Evolutionary conservation across 345 rosid species (phyloP).

Genomic region (Pistacia atlantica): DNA sequence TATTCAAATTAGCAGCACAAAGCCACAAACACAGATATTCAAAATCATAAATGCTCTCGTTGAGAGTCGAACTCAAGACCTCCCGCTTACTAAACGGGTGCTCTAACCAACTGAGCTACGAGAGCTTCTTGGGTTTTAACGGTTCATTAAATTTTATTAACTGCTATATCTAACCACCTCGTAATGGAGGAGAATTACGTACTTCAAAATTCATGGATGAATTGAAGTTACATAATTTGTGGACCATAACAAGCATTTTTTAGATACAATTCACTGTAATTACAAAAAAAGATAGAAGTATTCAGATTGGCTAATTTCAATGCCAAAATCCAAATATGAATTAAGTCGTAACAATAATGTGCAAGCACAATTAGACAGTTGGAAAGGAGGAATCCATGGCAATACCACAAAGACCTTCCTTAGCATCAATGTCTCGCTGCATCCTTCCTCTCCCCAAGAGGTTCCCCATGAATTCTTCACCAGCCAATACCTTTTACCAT

Average conservation of each 20-base stretch:
- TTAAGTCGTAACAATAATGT: no score
- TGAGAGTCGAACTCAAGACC: constrained; percentile 99
- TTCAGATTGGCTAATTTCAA: no score
- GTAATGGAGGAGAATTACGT: background rate
- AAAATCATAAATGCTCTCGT: constrained; percentile 50
- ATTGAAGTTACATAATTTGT: background rate
- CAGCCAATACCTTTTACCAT: constrained; percentile 40
- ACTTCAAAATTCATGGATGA: background rate
- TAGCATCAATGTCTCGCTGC: constrained; percentile 24
- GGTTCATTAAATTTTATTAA: no score
- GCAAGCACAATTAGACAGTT: constrained; percentile 8
- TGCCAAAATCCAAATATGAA: no score
- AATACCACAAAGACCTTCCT: constrained; percentile 33
- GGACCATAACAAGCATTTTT: background rate
- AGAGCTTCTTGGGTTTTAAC: constrained; percentile 37
- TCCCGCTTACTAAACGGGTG: constrained; percentile 98
- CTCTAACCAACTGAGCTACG: constrained; percentile 99
- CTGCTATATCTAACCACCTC: no score
- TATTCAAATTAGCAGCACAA: no score
- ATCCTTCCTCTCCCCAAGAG: constrained; percentile 35
- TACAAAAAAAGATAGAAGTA: background rate
- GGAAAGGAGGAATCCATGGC: constrained; percentile 36
- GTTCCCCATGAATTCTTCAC: constrained; percentile 47
- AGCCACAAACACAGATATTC: no score
- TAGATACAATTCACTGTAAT: background rate